A percentile compares a stretch with the other conserved stretches of the same genome.
phyloP scores from a whole-genome alignment of 805 yeast genomes.

The Dipodascopsis uninucleata region DNA sequence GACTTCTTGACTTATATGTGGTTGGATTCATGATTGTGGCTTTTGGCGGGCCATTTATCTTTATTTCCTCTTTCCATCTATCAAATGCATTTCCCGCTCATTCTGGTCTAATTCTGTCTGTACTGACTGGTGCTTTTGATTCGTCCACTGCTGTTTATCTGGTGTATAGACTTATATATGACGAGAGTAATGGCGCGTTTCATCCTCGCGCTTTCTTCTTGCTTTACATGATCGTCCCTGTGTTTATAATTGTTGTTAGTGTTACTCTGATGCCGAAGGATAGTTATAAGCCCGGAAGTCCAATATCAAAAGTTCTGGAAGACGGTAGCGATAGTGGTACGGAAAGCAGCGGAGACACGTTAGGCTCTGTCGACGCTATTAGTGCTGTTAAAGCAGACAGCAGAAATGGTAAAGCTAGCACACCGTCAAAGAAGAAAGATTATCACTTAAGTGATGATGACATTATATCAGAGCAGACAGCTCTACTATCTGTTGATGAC shows the following conservation, averaged over 20 bases:
- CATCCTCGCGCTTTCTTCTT: slow-evolving; percentile 60
- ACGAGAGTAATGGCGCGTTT: slow-evolving; percentile 38
- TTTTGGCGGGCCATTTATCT: slow-evolving; percentile 90
- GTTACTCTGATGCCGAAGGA: slow-evolving; percentile 72
- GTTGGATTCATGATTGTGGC: slow-evolving; percentile 74
- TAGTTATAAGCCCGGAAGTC: slow-evolving; percentile 64
- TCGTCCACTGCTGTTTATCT: slow-evolving; percentile 86
- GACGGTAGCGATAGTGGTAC: too few species aligned
- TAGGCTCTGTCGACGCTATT: slow-evolving; percentile 54
- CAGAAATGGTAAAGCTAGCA: slow-evolving; percentile 6
- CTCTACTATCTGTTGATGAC: slow-evolving; percentile 4
- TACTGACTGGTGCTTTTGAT: slow-evolving; percentile 91
- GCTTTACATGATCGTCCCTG: slow-evolving; percentile 67
- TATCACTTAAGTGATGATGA: neutral
- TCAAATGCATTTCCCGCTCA: slow-evolving; percentile 80
- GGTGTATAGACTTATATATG: slow-evolving; percentile 64
- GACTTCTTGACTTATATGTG: slow-evolving; percentile 59
- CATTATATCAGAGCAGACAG: slow-evolving; percentile 3
- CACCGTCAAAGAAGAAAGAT: slow-evolving; percentile 3
- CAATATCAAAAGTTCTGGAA: slow-evolving; percentile 56
- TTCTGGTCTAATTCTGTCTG: slow-evolving; percentile 76
- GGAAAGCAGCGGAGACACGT: slow-evolving; percentile 15
- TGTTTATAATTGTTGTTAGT: slow-evolving; percentile 72
- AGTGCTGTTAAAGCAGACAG: slow-evolving; percentile 39
- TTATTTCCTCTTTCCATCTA: slow-evolving; percentile 83